phyloP scores from a whole-genome alignment of 2,329 filamentous ascomycete genomes.

The Colletotrichum horii region DNA sequence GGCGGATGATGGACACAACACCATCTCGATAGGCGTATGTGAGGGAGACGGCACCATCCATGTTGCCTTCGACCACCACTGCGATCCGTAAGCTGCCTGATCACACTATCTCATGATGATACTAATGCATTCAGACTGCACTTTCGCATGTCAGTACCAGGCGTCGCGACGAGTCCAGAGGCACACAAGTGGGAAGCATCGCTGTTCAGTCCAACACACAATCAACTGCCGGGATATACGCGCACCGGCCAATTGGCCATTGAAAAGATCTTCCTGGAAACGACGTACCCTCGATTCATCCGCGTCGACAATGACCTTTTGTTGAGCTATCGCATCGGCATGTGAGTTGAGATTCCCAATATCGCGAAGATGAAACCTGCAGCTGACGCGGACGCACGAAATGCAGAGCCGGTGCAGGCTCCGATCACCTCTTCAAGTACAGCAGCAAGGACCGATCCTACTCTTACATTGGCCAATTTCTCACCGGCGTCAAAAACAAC shows the following conservation, averaged over 20 bases:
- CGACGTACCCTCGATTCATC: conserved; percentile 6
- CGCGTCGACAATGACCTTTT: conserved; percentile 8
- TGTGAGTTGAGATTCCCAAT: neutral
- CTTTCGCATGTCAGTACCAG: conserved; percentile 9
- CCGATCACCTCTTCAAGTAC: conserved; percentile 14
- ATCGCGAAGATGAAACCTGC: neutral
- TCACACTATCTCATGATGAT: accelerated
- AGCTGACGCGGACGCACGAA: neutral
- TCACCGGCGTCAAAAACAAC: conserved; percentile 14
- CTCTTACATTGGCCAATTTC: conserved; percentile 17
- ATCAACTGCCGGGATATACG: conserved; percentile 11
- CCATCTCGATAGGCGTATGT: conserved; percentile 14
- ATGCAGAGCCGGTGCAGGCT: conserved; percentile 13
- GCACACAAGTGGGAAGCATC: neutral
- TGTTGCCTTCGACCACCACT: conserved; percentile 17
- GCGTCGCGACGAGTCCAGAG: conserved; percentile 1
- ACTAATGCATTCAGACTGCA: neutral
- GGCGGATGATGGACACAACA: conserved; percentile 20
- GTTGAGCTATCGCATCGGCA: conserved; percentile 16
- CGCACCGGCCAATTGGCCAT: conserved; percentile 7
- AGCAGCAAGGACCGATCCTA: neutral
- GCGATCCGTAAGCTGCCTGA: conserved; percentile 8
- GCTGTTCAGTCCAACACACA: conserved; percentile 16
- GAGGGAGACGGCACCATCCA: conserved; percentile 10
- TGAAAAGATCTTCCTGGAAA: conserved; percentile 18